Evolutionary conservation across 1,284 basidiomycete genomes (phyloP), one percentile per base, ranked within the genome.

Genomic region (Amylostereum areolatum): DNA sequence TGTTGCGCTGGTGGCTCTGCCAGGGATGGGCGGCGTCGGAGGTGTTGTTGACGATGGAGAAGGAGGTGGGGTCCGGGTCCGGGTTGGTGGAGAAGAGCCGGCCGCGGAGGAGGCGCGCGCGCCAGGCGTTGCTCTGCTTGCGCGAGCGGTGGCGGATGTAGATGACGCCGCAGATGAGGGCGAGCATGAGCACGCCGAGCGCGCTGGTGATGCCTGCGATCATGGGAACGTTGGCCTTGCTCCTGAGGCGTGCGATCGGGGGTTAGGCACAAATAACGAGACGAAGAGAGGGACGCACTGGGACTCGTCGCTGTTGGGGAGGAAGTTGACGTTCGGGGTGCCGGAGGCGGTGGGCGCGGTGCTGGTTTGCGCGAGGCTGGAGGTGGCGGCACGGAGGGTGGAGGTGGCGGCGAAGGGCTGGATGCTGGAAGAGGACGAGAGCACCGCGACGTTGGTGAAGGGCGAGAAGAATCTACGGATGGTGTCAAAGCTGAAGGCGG

Each of bases 91-190:
- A 11, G 28, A 39, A 49, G 2, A 30, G n/a, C 11, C 48, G 12
- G 47, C 43, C 42, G 31, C 47, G 28, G 28, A 49, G 35, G n/a
- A 49, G 48, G 35, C 35, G 48, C 9, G n/a, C 34, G 29, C 42
- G 48, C 48, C 48, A 49, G 9, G 31, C 27, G 29, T 33, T 31
- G 36, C 27, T 49, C 34, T 49, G 43, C 11, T 27, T 10, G 48
- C 48, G 48, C 32, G 48, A 44, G 48, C 48, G 48, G 28, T 29
- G 27, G 34, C 48, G 48, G n/a, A 39, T 30, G 43, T 35, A 12
- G 27, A 45, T 5, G 28, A 45, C 48, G 34, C 27, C 34, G 37
- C 12, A 12, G 27, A 41, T 27, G 36, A 47, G 46, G 27, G 34
- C 5, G 9, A 42, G 28, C 4, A 37, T 36, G 35, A 49, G 43